Evolutionary conservation across 164 flowering plant genomes (phyloP), one percentile per base, ranked within the genome.

Genomic region (Echeveria elegans): DNA sequence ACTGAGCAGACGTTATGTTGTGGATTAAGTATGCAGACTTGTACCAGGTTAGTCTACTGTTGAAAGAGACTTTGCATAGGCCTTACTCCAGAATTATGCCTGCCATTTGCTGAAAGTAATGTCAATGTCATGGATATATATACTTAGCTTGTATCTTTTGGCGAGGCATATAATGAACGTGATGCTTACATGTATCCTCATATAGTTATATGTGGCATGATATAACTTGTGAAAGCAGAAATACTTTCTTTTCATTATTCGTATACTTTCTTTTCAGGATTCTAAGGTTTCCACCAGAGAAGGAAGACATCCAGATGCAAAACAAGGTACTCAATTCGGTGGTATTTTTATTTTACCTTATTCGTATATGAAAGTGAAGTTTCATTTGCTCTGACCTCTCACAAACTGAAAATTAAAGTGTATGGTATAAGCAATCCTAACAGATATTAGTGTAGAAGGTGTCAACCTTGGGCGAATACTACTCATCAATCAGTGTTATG

Each of bases 1-100:
- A n/a, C n/a, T n/a, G n/a, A n/a, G n/a, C n/a, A n/a, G n/a, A n/a
- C n/a, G n/a, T n/a, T n/a, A n/a, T n/a, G n/a, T n/a, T n/a, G n/a
- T n/a, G n/a, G 80, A 83, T 92, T 63, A 83, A 92, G 6, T 90
- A 87, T 75, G 98, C 98, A 38, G 95, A 92, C 78, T 78, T 90
- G 32, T 89, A 85, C 72, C 98, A 92, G 96, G 96, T 92, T 40
- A 11, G 32, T 43, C 11, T 43, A 18, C 16, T 2, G 18, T 11
- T 11, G 32, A 28, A 56, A 56, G 3, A 28, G 3, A 28, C 61
- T 28, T 28, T 56, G 61, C 19, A 26, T 28, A 8, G 14, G 61
- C 28, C 32, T 11, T 19, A 28, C 61, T 28, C 19, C 1, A 50
- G 26, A 21, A 50, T 7, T 50, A 50, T 50, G 56, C 61, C 61